phyloP scores from a whole-genome alignment of 768 basidiomycete species.

The Lactarius hengduanensis region DNA sequence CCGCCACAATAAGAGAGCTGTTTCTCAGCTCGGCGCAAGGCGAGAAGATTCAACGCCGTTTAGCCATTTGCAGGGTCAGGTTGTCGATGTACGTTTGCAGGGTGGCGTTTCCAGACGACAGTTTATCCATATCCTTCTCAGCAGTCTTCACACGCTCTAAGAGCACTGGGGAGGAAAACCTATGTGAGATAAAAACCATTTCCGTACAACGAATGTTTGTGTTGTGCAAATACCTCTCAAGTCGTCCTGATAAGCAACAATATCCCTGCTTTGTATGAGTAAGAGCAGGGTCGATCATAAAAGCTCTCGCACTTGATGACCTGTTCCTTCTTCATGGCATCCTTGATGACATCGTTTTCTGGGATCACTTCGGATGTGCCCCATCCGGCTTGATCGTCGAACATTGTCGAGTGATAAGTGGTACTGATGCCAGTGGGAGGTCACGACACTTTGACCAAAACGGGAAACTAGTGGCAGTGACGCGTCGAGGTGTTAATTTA shows the following conservation, averaged over 20 bases:
- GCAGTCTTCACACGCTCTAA: slow-evolving; percentile 63
- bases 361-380: slow-evolving; percentile 36
- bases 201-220: not conserved
- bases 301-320: slow-evolving; percentile 60
- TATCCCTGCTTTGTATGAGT: slow-evolving; percentile 52
- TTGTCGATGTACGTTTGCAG: slow-evolving; percentile 91
- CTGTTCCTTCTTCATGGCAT: slow-evolving; percentile 75
- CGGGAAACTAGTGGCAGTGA: slow-evolving; percentile 14
- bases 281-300: not conserved
- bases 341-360: slow-evolving; percentile 64
- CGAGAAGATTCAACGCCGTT: slow-evolving; percentile 50
- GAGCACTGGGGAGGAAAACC: slow-evolving; percentile 48
- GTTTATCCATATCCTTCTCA: slow-evolving; percentile 78
- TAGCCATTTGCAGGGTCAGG: slow-evolving; percentile 83
- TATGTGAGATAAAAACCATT: not conserved
- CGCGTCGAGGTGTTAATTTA: slow-evolving; percentile 6
- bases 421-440: not conserved
- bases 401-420: slow-evolving; percentile 15
- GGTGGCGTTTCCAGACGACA: slow-evolving; percentile 75
- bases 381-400: slow-evolving; percentile 28
- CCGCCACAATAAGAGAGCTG: not conserved
- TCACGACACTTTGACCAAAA: slow-evolving; percentile 7
- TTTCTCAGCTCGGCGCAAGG: not conserved
- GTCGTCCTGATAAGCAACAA: slow-evolving; percentile 71
- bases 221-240: slow-evolving; percentile 53